Evolutionary conservation across 306 rosid genomes (phyloP), one percentile per base, ranked within the genome.

Genomic region (Dalbergia cochinchinensis): DNA sequence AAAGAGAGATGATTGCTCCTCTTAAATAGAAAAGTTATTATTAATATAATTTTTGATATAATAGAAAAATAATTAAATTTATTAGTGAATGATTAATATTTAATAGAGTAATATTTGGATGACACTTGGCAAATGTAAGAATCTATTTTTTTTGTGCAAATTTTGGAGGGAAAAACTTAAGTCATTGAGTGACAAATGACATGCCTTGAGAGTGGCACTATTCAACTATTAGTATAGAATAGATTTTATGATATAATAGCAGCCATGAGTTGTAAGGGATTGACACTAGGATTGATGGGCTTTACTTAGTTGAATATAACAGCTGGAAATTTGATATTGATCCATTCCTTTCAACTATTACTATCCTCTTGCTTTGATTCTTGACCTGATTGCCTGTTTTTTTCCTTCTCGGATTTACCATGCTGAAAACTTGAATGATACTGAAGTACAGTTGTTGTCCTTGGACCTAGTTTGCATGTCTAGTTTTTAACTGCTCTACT

Each of bases 401-500:
- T 44, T 14, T 47, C 57, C 59, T 79, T 60, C 74, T 26, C 62
- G 58, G 71, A 47, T 58, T 39, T 26, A 11, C 48, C 80, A 64
- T 78, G 18, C 5, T 78, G 51, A 54, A 74, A 83, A 64, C 16
- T 12, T 51, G 13, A 73, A 77, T 51, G 42, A 44, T 54, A 42
- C 61, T 73, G 48, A 37, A 53, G 9, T 31, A 54, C 60, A 20
- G 6, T 69, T 51, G n/a, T 78, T 35, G 41, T 60, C 42, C 48
- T 55, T 78, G 58, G 48, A 74, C 48, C 54, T 78, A 31, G 69
- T 68, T 78, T 45, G 13, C 66, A 31, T 65, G n/a, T 53, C 37
- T 85, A 74, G 62, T 70, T 69, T 75, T 71, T 55, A 26, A 61
- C 58, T 80, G 26, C 71, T 73, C 61, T 41, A 55, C 64, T 58